These are phyloP conservation scores for Leccinum solheimii DNA, from an alignment of 1,284 basidiomycete species.

Conservation along the genomic window DNA sequence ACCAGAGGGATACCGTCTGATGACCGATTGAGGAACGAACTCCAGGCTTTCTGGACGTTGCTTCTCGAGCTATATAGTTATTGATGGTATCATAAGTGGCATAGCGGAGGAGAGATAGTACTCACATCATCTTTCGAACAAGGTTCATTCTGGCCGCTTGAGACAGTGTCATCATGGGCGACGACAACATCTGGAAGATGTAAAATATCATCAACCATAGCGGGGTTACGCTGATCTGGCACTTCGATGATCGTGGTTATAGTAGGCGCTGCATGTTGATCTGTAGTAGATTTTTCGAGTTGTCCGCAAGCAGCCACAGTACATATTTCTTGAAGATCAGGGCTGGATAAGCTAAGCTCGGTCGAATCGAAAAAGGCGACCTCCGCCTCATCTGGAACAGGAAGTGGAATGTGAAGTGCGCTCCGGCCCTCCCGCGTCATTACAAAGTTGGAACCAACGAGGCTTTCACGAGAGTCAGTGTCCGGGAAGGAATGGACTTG, in stretches of 20 bases:
- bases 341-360: neutral
- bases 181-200: neutral
- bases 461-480: neutral
- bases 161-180: neutral
- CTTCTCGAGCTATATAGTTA: conserved; percentile 7
- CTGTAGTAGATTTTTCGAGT: neutral
- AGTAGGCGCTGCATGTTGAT: neutral
- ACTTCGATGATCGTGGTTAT: neutral
- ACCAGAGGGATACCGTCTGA: conserved; percentile 24
- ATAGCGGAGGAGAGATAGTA: neutral
- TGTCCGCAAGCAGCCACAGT: neutral
- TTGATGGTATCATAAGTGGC: neutral
- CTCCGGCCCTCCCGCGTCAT: conserved; percentile 4
- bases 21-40: conserved; percentile 31
- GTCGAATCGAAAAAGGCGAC: conserved; percentile 19
- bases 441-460: neutral
- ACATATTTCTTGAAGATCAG: neutral
- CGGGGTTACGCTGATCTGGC: neutral
- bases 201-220: neutral
- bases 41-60: conserved; percentile 26
- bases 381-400: conserved; percentile 17
- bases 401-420: conserved; percentile 20
- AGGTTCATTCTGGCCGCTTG: neutral
- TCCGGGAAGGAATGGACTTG: neutral
- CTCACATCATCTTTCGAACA: conserved; percentile 15